phyloP scores from a whole-genome alignment of 257 asterid species.

The Nicotiana paniculata region DNA sequence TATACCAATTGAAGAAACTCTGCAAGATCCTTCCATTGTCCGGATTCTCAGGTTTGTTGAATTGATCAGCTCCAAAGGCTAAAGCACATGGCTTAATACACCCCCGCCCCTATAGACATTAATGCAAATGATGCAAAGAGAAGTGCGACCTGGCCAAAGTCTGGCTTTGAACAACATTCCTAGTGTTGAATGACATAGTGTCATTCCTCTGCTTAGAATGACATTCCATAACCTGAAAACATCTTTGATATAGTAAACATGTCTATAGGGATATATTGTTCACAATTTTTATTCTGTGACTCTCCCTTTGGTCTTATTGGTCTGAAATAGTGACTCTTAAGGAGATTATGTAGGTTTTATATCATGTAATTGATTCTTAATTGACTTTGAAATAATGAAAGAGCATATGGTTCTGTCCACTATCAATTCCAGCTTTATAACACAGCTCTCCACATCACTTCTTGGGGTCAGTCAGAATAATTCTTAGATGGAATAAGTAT shows the following conservation, averaged over 20 bases:
- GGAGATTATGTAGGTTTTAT: no score
- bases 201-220: no score
- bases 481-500: not conserved
- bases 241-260: no score
- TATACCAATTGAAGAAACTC: slow-evolving; percentile 64
- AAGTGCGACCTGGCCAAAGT: slow-evolving; percentile 32
- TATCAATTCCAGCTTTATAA: not conserved
- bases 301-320: no score
- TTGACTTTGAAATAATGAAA: not conserved
- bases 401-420: slow-evolving; percentile 12
- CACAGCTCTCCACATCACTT: slow-evolving; percentile 4
- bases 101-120: slow-evolving; percentile 59
- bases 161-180: slow-evolving; percentile 39
- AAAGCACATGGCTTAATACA: slow-evolving; percentile 69
- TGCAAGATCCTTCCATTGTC: slow-evolving; percentile 43
- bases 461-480: not conserved
- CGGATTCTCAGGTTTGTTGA: slow-evolving; percentile 44
- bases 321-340: no score
- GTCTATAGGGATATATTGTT: no score
- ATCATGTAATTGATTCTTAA: no score
- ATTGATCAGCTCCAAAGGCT: slow-evolving; percentile 83
- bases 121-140: slow-evolving; percentile 52
- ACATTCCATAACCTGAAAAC: no score
- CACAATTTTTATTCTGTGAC: no score
- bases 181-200: no score